Evolutionary conservation across 2,329 filamentous ascomycete genomes (phyloP), one percentile per base, ranked within the genome.

Genomic region (Alternaria sp.): DNA sequence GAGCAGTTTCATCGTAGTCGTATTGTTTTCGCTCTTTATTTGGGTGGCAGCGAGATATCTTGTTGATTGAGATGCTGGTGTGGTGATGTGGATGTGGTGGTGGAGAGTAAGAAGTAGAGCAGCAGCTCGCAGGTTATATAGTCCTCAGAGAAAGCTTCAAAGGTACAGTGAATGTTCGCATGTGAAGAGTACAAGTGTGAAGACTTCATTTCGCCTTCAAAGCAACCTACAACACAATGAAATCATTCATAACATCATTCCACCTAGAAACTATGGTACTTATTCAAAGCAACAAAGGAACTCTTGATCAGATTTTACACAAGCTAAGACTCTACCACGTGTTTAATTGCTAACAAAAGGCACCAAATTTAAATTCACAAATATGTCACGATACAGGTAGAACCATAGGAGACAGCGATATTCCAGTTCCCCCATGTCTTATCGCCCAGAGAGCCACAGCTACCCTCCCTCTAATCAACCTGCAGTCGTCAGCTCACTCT

Each of bases 331-430:
- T 7, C 25, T 7, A 27, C 2, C 25, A 27, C 30, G 0, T 0
- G 5, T 25, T 0, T 4, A 12, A 32, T 32, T 5, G 30, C 30
- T 32, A 32, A 32, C 30, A 10, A 12, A 32, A 11, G 7, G 25
- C 0, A 32, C 30, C 11, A 32, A 12, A 12, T 32, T 10, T 0
- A 12, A 4, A 0, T 11, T 0, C 3, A 32, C 0, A 10, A 0
- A 32, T 5, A 12, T 32, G 30, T 32, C 2, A 4, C 9, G 0
- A 12, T 12, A 12, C 0, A 12, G 11, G 11, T 12, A 32, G 30
- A 32, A 32, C 30, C 11, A 32, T 1, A 12, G 10, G 11, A 32
- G 30, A 32, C 30, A 11, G 30, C 11, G 4, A 32, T 0, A 32
- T 10, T 12, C 30, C 30, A 32, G 2, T 12, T 32, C 30, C 30